Base-by-base conservation (phyloP, 2,329 filamentous ascomycete genomes). In the Penicillium italicum region DNA sequence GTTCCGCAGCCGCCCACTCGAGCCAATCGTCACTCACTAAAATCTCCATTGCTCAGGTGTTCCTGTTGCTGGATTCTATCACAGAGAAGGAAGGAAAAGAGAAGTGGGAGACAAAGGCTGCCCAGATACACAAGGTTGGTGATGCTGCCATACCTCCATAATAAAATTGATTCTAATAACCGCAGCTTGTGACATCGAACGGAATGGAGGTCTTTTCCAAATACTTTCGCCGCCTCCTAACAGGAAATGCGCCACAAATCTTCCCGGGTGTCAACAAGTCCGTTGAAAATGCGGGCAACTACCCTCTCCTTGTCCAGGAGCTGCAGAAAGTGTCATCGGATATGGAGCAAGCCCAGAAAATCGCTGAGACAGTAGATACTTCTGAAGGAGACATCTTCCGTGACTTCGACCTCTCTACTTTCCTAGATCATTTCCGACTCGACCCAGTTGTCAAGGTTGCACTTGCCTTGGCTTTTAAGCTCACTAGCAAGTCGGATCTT, bases 151-250 rank as follows among this genome's bases (percentile, higher is more conserved):
- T 8, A 28, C 38, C 12, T 12, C 20, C 12, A n/a, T 28, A 6
- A 10, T 30, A 11, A 3, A 20, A 12, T 10, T 43, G 31, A 47
- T 11, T 40, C 41, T 53, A 33, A 47, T 47, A 49, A 49, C 49
- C 46, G 8, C 61, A 96, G 90, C 86, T 97, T 74, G 88, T 97
- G 79, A 88, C 96, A 85, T 92, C 93, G 69, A 88, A 96, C 91
- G 92, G 92, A 72, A 99, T 99, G 93, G 95, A 99, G 82, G 91
- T 97, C 72, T 97, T 92, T 74, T 87, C 90, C 58, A 95, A 92
- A 80, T 97, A 94, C 76, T 96, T 99, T 77, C 87, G 91, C 75
- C 90, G 93, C 76, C 82, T 97, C 72, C 85, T 99, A 71, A 89
- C 88, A 76, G 87, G 88, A 77, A 97, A 97, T 85, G 91, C 92